phyloP scores from a whole-genome alignment of 164 flowering plant genomes.

The Brasenia schreberi region DNA sequence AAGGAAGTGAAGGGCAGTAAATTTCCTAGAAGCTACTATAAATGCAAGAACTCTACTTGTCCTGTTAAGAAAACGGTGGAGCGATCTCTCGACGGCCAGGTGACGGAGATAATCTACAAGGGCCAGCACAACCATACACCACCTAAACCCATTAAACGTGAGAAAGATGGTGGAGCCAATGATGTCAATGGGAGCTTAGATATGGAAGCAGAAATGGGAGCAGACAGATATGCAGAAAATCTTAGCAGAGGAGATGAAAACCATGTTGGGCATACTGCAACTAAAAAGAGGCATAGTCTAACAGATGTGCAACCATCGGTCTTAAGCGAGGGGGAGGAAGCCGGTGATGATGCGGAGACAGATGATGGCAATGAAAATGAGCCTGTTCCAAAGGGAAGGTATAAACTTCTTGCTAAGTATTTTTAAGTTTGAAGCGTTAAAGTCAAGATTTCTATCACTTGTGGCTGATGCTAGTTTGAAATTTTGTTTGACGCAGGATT shows the following conservation, averaged over 20 bases:
- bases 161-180: slow-evolving; percentile 29
- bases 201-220: slow-evolving; percentile 22
- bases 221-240: slow-evolving; percentile 16
- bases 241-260: slow-evolving; percentile 13
- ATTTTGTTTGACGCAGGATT: slow-evolving; percentile 27
- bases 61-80: slow-evolving; percentile 92
- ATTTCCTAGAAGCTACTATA: slow-evolving; percentile 87
- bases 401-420: neutral
- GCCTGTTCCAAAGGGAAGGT: slow-evolving; percentile 79
- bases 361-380: slow-evolving; percentile 33
- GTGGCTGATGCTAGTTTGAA: neutral
- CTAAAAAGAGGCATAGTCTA: slow-evolving; percentile 18
- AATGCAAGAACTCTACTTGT: slow-evolving; percentile 65
- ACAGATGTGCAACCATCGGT: slow-evolving; percentile 24
- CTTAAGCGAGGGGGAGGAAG: slow-evolving; percentile 47
- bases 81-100: slow-evolving; percentile 65
- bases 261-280: slow-evolving; percentile 1
- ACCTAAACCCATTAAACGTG: slow-evolving; percentile 42
- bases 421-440: no score
- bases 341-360: slow-evolving; percentile 19
- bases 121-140: slow-evolving; percentile 77
- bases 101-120: slow-evolving; percentile 82
- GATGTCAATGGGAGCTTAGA: slow-evolving; percentile 21
- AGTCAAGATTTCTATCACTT: neutral
- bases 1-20: slow-evolving; percentile 93